A percentile compares a stretch with the other conserved stretches of the same genome.
These are phyloP conservation scores for Eutrema salsugineum DNA, from an alignment of 441 rosid species.

Conservation along the genomic window DNA sequence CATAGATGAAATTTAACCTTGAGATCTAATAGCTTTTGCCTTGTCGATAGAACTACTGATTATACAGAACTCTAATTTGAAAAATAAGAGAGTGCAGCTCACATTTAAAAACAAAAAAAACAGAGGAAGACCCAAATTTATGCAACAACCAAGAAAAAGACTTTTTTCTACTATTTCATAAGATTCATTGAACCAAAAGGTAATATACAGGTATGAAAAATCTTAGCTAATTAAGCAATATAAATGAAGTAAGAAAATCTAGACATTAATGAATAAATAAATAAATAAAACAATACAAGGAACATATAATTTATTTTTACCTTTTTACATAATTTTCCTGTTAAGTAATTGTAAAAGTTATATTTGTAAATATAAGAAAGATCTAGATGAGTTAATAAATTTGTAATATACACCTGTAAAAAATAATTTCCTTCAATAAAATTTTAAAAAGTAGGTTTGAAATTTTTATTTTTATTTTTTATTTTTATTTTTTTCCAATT, in stretches of 20 bases:
- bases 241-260: background rate
- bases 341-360: background rate
- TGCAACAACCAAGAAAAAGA: background rate
- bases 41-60: too few relatives aligned
- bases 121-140: background rate
- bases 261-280: background rate
- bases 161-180: background rate
- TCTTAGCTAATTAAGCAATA: background rate
- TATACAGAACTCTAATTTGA: background rate
- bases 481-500: too few relatives aligned
- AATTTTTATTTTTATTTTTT: too few relatives aligned
- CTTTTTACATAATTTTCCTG: background rate
- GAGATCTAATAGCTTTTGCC: background rate
- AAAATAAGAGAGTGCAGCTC: background rate
- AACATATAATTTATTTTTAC: background rate
- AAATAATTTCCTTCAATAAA: background rate
- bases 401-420: too few relatives aligned
- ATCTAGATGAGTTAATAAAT: background rate
- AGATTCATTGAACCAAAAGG: background rate
- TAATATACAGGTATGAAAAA: slow-evolving; percentile 10
- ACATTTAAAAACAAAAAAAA: background rate
- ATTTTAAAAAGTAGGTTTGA: too few relatives aligned
- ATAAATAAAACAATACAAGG: background rate
- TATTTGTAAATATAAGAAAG: background rate
- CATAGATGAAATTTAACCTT: background rate